Evolutionary conservation across 805 yeast genomes (phyloP).

Genomic region (Ogataea parapolymorpha): DNA sequence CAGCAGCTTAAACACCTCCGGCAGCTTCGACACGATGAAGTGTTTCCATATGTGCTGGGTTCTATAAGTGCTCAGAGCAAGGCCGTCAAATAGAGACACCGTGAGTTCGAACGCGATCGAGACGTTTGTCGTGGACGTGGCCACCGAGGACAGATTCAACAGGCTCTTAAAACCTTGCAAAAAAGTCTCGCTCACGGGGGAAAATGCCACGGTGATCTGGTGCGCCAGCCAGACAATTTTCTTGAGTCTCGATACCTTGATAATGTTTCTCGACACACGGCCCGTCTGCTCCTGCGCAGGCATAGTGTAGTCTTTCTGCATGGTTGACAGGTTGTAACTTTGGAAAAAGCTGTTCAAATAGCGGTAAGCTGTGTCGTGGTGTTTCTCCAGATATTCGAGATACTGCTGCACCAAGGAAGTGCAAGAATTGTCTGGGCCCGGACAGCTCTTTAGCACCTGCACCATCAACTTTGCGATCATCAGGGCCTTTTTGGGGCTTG

Average conservation of each 20-base stretch:
- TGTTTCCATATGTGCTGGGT: constrained; percentile 27
- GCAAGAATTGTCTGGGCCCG: constrained; percentile 16
- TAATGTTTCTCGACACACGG: constrained; percentile 13
- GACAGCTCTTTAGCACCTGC: constrained; percentile 16
- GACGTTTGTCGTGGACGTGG: constrained; percentile 30
- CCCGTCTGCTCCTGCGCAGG: constrained; percentile 8
- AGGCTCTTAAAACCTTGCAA: constrained; percentile 27
- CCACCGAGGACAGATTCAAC: constrained; percentile 28
- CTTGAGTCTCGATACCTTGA: constrained; percentile 25
- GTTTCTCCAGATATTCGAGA: constrained; percentile 13
- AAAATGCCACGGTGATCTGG: constrained; percentile 25
- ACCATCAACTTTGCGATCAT: constrained; percentile 24
- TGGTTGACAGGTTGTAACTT: constrained; percentile 16
- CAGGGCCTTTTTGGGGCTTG: constrained; percentile 16
- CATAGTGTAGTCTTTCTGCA: constrained; percentile 19
- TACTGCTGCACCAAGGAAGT: constrained; percentile 16
- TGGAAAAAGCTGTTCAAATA: constrained; percentile 16
- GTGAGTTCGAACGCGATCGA: constrained; percentile 30
- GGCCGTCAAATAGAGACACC: constrained; percentile 27
- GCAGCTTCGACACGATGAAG: constrained; percentile 27
- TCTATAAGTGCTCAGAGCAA: constrained; percentile 18
- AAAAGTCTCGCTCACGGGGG: constrained; percentile 24
- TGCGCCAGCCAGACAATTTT: constrained; percentile 33
- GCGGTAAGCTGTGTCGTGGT: constrained; percentile 16
- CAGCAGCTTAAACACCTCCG: constrained; percentile 23